Conservation (phyloP, 768 basidiomycete genomes). For the Hemileccinum rubropunctum region DNA sequence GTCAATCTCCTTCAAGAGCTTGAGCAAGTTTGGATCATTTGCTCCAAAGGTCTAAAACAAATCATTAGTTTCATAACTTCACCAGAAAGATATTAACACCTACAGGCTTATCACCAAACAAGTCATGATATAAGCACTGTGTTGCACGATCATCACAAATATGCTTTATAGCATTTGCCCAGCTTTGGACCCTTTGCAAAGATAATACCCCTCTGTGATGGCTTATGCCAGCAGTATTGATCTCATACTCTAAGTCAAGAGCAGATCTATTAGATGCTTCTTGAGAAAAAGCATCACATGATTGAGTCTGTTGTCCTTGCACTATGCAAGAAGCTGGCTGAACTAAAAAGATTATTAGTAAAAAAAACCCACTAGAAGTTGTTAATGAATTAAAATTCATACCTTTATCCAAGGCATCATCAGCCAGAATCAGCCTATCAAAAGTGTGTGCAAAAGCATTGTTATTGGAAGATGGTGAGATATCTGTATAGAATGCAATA, state of each 20-base stretch:
- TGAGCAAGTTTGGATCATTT: slow-evolving; percentile 13
- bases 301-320: not conserved
- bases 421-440: not conserved
- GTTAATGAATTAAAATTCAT: not conserved
- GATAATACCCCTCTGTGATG: not conserved
- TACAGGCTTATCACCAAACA: slow-evolving; percentile 24
- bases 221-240: not conserved
- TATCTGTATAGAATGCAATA: not conserved
- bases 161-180: slow-evolving; percentile 10
- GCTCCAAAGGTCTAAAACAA: not conserved
- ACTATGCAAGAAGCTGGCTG: not conserved
- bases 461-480: no score
- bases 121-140: not conserved
- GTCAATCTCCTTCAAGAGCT: slow-evolving; percentile 21
- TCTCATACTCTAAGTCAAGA: not conserved
- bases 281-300: not conserved
- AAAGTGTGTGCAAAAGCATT: not conserved
- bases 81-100: not conserved
- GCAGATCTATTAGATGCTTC: not conserved
- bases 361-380: not conserved
- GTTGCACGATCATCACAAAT: not conserved
- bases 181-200: slow-evolving; percentile 9
- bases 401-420: not conserved
- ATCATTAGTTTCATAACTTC: not conserved
- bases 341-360: not conserved